Evolutionary conservation across 345 rosid species (phyloP).

Genomic region (Trapa bicornis): DNA sequence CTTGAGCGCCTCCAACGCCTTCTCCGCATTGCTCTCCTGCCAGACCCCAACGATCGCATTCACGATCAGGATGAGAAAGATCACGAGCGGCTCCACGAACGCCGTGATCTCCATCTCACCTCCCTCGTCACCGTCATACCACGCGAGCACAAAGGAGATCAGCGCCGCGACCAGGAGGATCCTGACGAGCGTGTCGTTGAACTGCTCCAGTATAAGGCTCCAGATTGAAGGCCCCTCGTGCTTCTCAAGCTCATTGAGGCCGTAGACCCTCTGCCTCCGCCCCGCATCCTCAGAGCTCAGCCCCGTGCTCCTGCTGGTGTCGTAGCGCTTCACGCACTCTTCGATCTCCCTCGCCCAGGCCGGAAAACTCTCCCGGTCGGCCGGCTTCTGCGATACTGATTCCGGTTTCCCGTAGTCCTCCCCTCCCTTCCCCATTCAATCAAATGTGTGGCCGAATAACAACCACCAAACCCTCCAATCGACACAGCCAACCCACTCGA

Average conservation of each 20-base stretch:
- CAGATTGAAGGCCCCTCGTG: slow-evolving; percentile 44
- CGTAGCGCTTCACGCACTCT: slow-evolving; percentile 36
- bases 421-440: slow-evolving; percentile 47
- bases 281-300: slow-evolving; percentile 24
- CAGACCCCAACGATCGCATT: slow-evolving; percentile 58
- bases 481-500: background rate
- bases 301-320: slow-evolving; percentile 26
- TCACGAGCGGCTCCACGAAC: slow-evolving; percentile 62
- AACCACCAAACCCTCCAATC: background rate
- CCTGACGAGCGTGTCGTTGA: slow-evolving; percentile 51
- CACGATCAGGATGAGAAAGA: slow-evolving; percentile 52
- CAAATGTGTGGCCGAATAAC: background rate
- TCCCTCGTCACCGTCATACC: slow-evolving; percentile 48
- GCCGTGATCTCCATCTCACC: slow-evolving; percentile 54
- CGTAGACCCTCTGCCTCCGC: slow-evolving; percentile 28
- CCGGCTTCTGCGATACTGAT: slow-evolving; percentile 3
- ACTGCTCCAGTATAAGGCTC: slow-evolving; percentile 43
- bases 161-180: slow-evolving; percentile 46
- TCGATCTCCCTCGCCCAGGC: slow-evolving; percentile 46
- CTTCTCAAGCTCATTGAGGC: slow-evolving; percentile 49
- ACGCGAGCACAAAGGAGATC: slow-evolving; percentile 49
- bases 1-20: slow-evolving; percentile 55
- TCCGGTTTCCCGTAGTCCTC: slow-evolving; percentile 19
- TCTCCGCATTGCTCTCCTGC: slow-evolving; percentile 68
- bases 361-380: slow-evolving; percentile 17